Evolutionary conservation across 768 basidiomycete genomes (phyloP), one percentile per base, ranked within the genome.

Genomic region (Suillus decipiens): DNA sequence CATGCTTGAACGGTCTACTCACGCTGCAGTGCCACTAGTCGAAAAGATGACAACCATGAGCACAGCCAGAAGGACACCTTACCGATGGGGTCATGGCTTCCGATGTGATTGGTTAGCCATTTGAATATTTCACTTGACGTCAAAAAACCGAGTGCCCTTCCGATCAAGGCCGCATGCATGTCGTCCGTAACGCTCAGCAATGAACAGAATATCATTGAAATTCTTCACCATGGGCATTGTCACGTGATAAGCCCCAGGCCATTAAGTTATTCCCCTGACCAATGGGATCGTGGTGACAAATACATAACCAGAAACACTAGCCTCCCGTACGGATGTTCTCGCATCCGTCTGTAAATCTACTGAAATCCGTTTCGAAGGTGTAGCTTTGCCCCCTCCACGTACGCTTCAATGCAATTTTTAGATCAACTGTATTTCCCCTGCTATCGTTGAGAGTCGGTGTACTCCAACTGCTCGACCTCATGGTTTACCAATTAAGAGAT

Each of bases 31-130:
- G 24, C 36, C 62, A 66, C 22, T 60, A 66, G 63, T 66, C 59
- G 53, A 64, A 48, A 42, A 63, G 55, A 24, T 34, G 19, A 14
- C 58, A 56, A 59, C 61, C 22, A 55, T 39, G 22, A 37, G 83
- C 6, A 78, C 50, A 3, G 78, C 43, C 14, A 83, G 72, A 64
- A 77, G n/a, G 83, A 10, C 77, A 14, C 64, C 1, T 82, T 31
- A 17, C 81, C 80, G 42, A 85, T 74, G n/a, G n/a, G n/a, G n/a
- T n/a, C n/a, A n/a, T n/a, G 11, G 79, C 79, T 10, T 82, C 80
- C 66, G 82, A 82, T 1, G 82, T 72, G 41, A 86, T 72, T 2
- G 84, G 84, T 39, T 84, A 69, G 61, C 72, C 76, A 63, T 75
- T 79, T 8, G 82, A 82, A 22, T 84, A 78, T 70, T 81, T 84